Percentiles rank a stretch among this genome's conserved stretches.
Evolutionary conservation across 148 eudicot genomes (phyloP).

Genomic region (Amaranthus palmeri): DNA sequence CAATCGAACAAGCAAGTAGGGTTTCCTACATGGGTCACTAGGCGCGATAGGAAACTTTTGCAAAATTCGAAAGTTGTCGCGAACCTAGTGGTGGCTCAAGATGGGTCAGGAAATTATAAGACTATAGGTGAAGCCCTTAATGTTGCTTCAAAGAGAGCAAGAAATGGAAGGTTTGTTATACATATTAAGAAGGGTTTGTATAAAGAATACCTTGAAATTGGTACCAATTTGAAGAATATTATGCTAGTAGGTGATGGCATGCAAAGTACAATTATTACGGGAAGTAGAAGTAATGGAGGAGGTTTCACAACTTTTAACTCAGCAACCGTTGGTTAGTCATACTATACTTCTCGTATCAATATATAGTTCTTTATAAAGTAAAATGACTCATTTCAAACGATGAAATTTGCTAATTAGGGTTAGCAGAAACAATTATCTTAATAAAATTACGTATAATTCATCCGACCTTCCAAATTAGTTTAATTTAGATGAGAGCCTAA

Average conservation of each 20-base stretch:
- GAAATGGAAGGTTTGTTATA: constrained; percentile 36
- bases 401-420: too few species aligned
- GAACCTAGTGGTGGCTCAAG: constrained; percentile 49
- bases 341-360: too few species aligned
- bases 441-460: too few species aligned
- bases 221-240: constrained; percentile 24
- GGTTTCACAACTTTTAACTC: constrained; percentile 38
- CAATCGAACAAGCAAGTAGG: constrained; percentile 1
- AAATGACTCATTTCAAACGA: too few species aligned
- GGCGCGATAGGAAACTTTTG: constrained; percentile 36
- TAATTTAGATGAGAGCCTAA: too few species aligned
- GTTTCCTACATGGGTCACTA: constrained; percentile 40
- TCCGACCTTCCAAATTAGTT: too few species aligned
- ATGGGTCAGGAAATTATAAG: constrained; percentile 47
- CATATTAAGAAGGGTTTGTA: constrained; percentile 39
- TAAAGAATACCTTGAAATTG: constrained; percentile 31
- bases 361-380: too few species aligned
- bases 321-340: constrained; percentile 40
- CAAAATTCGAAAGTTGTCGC: constrained; percentile 14
- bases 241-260: constrained; percentile 53
- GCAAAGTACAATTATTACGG: constrained; percentile 37
- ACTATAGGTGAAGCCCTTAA: constrained; percentile 31
- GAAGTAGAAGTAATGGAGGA: constrained; percentile 35
- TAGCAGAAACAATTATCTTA: neutral
- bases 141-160: constrained; percentile 19